Evolutionary conservation across 192 early-diverging fungal species (phyloP).

Genomic region (Backusella westeae): DNA sequence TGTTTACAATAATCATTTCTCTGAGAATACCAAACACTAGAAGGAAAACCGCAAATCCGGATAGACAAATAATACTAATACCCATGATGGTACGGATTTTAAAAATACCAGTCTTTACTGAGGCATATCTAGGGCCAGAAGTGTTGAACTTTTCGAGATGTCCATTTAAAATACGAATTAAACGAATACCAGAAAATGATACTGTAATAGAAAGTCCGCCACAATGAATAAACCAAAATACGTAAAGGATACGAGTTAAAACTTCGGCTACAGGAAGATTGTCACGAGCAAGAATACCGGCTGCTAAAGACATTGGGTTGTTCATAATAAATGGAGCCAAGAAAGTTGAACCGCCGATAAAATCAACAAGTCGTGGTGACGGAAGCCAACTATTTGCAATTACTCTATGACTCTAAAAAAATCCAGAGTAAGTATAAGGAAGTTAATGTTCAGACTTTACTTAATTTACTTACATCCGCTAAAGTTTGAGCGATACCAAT

Average conservation of each 20-base stretch:
- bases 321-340: conserved; percentile 28
- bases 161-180: conserved; percentile 13
- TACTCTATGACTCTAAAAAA: conserved; percentile 28
- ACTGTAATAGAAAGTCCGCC: conserved; percentile 12
- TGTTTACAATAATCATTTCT: conserved; percentile 22
- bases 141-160: conserved; percentile 21
- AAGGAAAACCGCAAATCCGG: conserved; percentile 27
- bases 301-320: conserved; percentile 21
- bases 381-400: conserved; percentile 33
- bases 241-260: conserved; percentile 19
- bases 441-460: neutral
- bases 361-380: conserved; percentile 24
- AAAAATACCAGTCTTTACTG: conserved; percentile 27
- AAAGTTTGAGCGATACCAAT: conserved; percentile 33
- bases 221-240: conserved; percentile 34
- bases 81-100: conserved; percentile 23
- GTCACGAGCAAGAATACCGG: conserved; percentile 15
- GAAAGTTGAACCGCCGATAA: conserved; percentile 16
- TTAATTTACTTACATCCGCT: conserved; percentile 15
- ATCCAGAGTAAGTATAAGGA: neutral
- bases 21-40: conserved; percentile 34
- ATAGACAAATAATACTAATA: conserved; percentile 24
- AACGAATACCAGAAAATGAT: conserved; percentile 13
- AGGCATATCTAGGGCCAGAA: conserved; percentile 11
- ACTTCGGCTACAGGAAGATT: conserved; percentile 15